Conservation (phyloP, 2,329 filamentous ascomycete genomes). For the Akanthomyces dipterigenus region DNA sequence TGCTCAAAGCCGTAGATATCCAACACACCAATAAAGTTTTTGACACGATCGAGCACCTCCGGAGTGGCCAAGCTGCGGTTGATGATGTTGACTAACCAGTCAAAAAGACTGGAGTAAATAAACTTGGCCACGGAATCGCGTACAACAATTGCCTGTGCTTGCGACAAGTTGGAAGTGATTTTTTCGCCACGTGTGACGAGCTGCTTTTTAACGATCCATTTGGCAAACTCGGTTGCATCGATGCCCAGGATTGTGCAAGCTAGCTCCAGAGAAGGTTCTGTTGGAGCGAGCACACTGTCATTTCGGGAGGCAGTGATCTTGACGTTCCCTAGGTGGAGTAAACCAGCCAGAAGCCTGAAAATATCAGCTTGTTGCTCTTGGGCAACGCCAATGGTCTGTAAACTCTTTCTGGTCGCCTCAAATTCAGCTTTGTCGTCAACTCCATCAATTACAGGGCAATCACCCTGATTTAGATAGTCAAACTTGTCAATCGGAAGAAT, state of each 20-base stretch:
- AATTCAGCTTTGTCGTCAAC: slow-evolving; percentile 96
- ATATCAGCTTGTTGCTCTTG: slow-evolving; percentile 71
- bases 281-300: slow-evolving; percentile 74
- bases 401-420: slow-evolving; percentile 74
- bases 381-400: slow-evolving; percentile 80
- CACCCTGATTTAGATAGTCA: slow-evolving; percentile 93
- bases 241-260: slow-evolving; percentile 86
- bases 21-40: slow-evolving; percentile 91
- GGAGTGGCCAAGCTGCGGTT: slow-evolving; percentile 86
- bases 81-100: slow-evolving; percentile 98
- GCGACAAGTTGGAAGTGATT: slow-evolving; percentile 90
- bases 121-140: slow-evolving; percentile 97
- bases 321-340: slow-evolving; percentile 92
- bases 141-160: slow-evolving; percentile 89
- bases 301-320: slow-evolving; percentile 88
- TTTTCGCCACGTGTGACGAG: slow-evolving; percentile 93
- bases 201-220: slow-evolving; percentile 99
- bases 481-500: slow-evolving; percentile 83
- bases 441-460: slow-evolving; percentile 82
- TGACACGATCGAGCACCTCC: slow-evolving; percentile 73
- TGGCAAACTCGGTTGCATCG: slow-evolving; percentile 77
- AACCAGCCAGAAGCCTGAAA: slow-evolving; percentile 81
- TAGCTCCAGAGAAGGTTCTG: slow-evolving; percentile 73
- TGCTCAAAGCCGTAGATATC: slow-evolving; percentile 99
- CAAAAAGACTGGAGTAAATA: slow-evolving; percentile 96